A percentile compares a stretch with the other conserved stretches of the same genome.
Evolutionary conservation across 2,329 filamentous ascomycete species (phyloP).

Genomic region (Colletotrichum cuscutae): DNA sequence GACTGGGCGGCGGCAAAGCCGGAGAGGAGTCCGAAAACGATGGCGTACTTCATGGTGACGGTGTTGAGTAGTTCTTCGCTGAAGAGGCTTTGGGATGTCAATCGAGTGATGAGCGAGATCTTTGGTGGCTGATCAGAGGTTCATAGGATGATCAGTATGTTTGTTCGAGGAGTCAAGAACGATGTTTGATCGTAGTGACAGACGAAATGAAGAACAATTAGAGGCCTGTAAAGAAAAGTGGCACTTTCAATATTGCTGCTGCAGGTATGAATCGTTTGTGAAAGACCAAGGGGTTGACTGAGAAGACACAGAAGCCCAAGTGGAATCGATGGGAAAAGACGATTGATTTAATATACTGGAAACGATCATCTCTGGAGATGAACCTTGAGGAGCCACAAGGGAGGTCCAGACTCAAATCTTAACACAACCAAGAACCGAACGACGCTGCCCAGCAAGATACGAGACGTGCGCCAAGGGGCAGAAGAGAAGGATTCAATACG

Average conservation of each 20-base stretch:
- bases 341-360: not conserved
- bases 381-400: not conserved
- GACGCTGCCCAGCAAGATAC: slow-evolving; percentile 21
- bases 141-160: not conserved
- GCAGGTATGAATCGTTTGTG: slow-evolving; percentile 15
- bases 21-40: slow-evolving; percentile 23
- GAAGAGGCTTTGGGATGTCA: not conserved
- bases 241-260: not conserved
- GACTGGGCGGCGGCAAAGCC: slow-evolving; percentile 35
- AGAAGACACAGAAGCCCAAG: not conserved
- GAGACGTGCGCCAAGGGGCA: slow-evolving; percentile 18
- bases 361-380: not conserved
- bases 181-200: not conserved
- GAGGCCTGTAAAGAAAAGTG: slow-evolving; percentile 13
- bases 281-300: slow-evolving; percentile 1
- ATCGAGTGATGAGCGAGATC: not conserved
- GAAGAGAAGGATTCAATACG: not conserved
- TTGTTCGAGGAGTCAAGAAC: not conserved
- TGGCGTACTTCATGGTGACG: slow-evolving; percentile 23
- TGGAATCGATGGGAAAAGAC: not conserved
- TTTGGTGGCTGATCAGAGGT: not conserved
- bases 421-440: not conserved
- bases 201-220: slow-evolving; percentile 4
- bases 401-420: not conserved
- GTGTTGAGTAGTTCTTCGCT: not conserved